Conservation (phyloP, 306 rosid genomes). For the Pterocarpus santalinus region DNA sequence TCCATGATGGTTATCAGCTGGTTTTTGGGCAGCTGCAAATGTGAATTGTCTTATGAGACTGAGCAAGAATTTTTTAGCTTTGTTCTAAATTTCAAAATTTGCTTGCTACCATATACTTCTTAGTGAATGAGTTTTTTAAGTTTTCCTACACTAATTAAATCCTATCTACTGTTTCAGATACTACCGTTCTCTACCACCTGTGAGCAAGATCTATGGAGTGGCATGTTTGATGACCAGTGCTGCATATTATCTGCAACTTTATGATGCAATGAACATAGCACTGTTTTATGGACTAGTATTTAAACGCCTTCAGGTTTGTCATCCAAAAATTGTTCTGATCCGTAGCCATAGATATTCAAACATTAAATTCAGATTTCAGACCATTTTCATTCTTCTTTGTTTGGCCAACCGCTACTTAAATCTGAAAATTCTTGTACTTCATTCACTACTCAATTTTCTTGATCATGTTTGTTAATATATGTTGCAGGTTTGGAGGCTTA, state of each 20-base stretch:
- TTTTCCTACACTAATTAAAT: background rate
- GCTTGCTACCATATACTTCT: background rate
- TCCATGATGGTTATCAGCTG: constrained; percentile 16
- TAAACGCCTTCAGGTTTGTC: constrained; percentile 66
- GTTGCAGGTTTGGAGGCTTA: constrained; percentile 73
- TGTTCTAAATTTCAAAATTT: background rate
- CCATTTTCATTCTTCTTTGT: background rate
- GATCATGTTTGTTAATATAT: constrained; percentile 22
- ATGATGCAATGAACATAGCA: constrained; percentile 37
- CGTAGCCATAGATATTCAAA: background rate
- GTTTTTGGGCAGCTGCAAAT: background rate
- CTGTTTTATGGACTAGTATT: constrained; percentile 57
- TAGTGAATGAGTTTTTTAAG: background rate
- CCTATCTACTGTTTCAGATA: constrained; percentile 55
- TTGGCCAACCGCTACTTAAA: background rate
- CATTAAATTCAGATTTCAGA: background rate
- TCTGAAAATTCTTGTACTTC: background rate
- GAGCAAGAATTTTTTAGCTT: background rate
- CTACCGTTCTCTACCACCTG: constrained; percentile 75
- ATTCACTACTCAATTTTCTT: background rate
- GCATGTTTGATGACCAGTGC: constrained; percentile 71
- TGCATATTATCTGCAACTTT: constrained; percentile 61
- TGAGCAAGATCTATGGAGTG: constrained; percentile 77
- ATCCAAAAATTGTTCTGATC: background rate
- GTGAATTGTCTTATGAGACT: background rate